A percentile compares a stretch with the other conserved stretches of the same genome.
Conservation (phyloP, 495 filamentous ascomycete species). For the Penicillium coffeae region DNA sequence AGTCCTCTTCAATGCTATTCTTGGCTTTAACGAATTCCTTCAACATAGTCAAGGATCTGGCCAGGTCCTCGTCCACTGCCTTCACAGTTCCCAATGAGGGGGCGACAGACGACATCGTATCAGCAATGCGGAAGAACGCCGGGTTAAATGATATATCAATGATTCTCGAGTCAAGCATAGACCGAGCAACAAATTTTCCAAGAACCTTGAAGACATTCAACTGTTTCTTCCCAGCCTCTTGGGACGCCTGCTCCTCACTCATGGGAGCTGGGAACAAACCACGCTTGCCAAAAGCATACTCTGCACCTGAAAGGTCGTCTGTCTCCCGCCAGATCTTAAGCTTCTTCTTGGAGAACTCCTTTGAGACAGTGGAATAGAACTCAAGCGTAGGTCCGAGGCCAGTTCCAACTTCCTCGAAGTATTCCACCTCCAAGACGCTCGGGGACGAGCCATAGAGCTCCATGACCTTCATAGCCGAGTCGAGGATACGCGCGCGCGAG, state of each 20-base stretch:
- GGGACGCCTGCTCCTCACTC: slow-evolving; percentile 69
- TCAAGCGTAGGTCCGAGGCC: slow-evolving; percentile 95
- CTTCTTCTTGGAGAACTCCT: slow-evolving; percentile 95
- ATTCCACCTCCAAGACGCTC: slow-evolving; percentile 95
- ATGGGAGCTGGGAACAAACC: slow-evolving; percentile 94
- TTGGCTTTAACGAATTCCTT: slow-evolving; percentile 84
- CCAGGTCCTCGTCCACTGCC: slow-evolving; percentile 81
- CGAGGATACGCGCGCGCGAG: slow-evolving; percentile 84
- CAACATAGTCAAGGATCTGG: slow-evolving; percentile 78
- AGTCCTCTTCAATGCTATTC: slow-evolving; percentile 71
- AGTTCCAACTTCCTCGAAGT: slow-evolving; percentile 98
- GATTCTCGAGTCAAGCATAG: slow-evolving; percentile 97
- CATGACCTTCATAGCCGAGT: slow-evolving; percentile 99
- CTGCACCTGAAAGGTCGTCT: slow-evolving; percentile 64
- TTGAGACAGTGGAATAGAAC: slow-evolving; percentile 97
- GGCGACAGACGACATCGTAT: slow-evolving; percentile 65
- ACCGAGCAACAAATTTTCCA: slow-evolving; percentile 95
- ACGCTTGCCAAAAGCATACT: slow-evolving; percentile 80
- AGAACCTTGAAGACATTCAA: slow-evolving; percentile 88
- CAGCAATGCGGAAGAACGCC: slow-evolving; percentile 92
- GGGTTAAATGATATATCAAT: slow-evolving; percentile 98
- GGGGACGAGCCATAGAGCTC: slow-evolving; percentile 95
- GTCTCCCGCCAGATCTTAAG: slow-evolving; percentile 94
- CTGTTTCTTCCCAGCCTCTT: slow-evolving; percentile 75
- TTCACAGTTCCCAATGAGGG: slow-evolving; percentile 92